Percentiles rank a stretch among this genome's conserved stretches.
These are phyloP conservation scores for Saccharomycopsis sp. DNA, from an alignment of 805 yeast species.

Conservation along the genomic window DNA sequence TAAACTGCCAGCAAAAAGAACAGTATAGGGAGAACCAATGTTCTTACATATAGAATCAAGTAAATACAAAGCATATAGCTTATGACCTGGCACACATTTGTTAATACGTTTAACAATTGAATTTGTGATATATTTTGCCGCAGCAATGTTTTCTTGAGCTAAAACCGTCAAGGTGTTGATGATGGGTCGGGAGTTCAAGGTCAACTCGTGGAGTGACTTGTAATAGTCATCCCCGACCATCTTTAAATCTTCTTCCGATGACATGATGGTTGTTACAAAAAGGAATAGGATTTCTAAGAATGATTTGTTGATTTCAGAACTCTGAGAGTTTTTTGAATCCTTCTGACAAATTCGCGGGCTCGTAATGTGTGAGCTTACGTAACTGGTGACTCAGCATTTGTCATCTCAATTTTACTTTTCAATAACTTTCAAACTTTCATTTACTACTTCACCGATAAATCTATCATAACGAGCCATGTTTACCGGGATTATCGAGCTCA, in stretches of 20 bases:
- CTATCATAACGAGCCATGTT: slow-evolving; percentile 3
- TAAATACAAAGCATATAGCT: slow-evolving; percentile 73
- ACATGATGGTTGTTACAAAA: slow-evolving; percentile 9
- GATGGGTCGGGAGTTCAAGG: slow-evolving; percentile 84
- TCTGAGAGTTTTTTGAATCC: too few species aligned
- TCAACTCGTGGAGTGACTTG: slow-evolving; percentile 61
- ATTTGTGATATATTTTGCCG: slow-evolving; percentile 67
- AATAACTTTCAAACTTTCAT: too few species aligned
- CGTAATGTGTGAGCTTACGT: too few species aligned
- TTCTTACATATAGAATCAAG: slow-evolving; percentile 88
- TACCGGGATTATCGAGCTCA: slow-evolving; percentile 5
- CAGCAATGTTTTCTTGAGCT: slow-evolving; percentile 74
- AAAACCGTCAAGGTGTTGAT: slow-evolving; percentile 74
- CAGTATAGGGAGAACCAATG: slow-evolving; percentile 84
- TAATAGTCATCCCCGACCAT: slow-evolving; percentile 48
- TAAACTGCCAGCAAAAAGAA: slow-evolving; percentile 58
- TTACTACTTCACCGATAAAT: too few species aligned
- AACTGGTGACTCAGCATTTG: too few species aligned
- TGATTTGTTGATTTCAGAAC: not conserved
- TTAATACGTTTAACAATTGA: slow-evolving; percentile 67
- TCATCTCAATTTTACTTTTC: too few species aligned
- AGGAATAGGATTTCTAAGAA: not conserved
- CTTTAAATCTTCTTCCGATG: slow-evolving; percentile 19
- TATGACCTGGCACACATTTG: slow-evolving; percentile 73
- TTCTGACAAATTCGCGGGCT: too few species aligned